Percentiles rank a stretch among this genome's conserved stretches.
phyloP scores from a whole-genome alignment of 2,329 filamentous ascomycete species.

The Curvularia hawaiiensis region DNA sequence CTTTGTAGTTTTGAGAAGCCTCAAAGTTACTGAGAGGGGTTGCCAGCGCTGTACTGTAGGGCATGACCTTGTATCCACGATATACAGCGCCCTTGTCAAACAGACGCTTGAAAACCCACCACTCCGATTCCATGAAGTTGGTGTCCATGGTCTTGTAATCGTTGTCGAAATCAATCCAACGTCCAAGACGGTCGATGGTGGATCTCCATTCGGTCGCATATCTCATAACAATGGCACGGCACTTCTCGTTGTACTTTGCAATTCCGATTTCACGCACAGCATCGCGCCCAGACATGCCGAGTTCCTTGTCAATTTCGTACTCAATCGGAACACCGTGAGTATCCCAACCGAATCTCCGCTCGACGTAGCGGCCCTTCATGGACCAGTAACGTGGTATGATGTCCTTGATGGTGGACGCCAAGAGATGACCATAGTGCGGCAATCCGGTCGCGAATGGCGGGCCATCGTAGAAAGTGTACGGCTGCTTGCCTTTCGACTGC shows the following conservation, averaged over 20 bases:
- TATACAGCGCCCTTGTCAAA: slow-evolving; percentile 91
- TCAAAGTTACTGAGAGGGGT: slow-evolving; percentile 94
- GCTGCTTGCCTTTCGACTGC: slow-evolving; percentile 73
- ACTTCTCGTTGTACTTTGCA: slow-evolving; percentile 89
- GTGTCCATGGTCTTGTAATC: slow-evolving; percentile 98
- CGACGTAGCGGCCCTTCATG: slow-evolving; percentile 93
- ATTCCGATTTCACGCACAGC: slow-evolving; percentile 87
- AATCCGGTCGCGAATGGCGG: slow-evolving; percentile 62
- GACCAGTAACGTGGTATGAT: slow-evolving; percentile 97
- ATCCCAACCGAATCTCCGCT: slow-evolving; percentile 94
- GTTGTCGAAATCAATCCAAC: slow-evolving; percentile 98
- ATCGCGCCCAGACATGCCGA: slow-evolving; percentile 85
- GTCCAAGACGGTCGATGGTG: slow-evolving; percentile 85
- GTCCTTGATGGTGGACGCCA: slow-evolving; percentile 95
- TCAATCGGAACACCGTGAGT: slow-evolving; percentile 94
- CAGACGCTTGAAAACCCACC: slow-evolving; percentile 96
- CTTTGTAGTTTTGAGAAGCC: slow-evolving; percentile 92
- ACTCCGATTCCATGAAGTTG: slow-evolving; percentile 93
- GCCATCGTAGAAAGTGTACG: slow-evolving; percentile 91
- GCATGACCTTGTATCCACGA: slow-evolving; percentile 90
- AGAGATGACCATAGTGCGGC: slow-evolving; percentile 75
- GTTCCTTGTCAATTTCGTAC: slow-evolving; percentile 96
- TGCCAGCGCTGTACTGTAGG: slow-evolving; percentile 88
- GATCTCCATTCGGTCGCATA: slow-evolving; percentile 85
- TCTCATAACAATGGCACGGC: slow-evolving; percentile 90